Percentiles rank a stretch among this genome's conserved stretches.
Evolutionary conservation across 2,329 filamentous ascomycete genomes (phyloP).

Genomic region (Phialophora expanda): DNA sequence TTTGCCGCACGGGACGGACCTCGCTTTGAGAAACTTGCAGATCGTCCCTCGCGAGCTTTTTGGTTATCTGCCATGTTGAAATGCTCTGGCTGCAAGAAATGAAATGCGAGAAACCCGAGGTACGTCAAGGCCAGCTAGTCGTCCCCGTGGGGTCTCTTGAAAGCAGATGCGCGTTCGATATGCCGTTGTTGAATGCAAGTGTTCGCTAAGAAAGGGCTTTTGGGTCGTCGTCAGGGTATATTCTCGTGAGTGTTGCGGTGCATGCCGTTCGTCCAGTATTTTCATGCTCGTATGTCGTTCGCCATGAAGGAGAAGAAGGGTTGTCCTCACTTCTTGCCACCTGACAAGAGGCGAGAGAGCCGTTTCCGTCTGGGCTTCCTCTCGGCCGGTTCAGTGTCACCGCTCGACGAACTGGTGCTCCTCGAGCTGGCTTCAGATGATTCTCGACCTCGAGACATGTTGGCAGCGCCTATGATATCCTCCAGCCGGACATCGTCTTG

Average conservation of each 20-base stretch:
- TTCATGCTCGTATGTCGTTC: constrained; percentile 6
- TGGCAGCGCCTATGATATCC: constrained; percentile 50
- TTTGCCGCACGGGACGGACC: constrained; percentile 13
- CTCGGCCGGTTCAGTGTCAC: constrained; percentile 19
- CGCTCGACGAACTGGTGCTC: constrained; percentile 43
- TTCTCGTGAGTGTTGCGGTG: constrained; percentile 8
- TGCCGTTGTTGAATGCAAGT: constrained; percentile 6
- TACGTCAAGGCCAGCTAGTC: not conserved
- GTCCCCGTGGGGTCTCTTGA: not conserved
- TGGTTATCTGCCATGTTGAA: not conserved
- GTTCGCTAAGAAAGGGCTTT: constrained; percentile 17
- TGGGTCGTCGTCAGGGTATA: constrained; percentile 6
- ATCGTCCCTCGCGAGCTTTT: not conserved
- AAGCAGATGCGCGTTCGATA: not conserved
- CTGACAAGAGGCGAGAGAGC: constrained; percentile 30
- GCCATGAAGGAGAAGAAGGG: not conserved
- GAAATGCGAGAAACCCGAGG: not conserved
- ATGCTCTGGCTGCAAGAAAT: not conserved
- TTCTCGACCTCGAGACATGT: constrained; percentile 41
- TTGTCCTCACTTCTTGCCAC: constrained; percentile 29
- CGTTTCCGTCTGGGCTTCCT: constrained; percentile 31
- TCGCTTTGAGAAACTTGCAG: constrained; percentile 10
- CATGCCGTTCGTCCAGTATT: constrained; percentile 7
- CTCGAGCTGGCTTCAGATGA: constrained; percentile 46
- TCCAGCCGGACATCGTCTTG: constrained; percentile 51